These are phyloP conservation scores for Penicillium psychrofluorescens DNA, from an alignment of 495 filamentous ascomycete species.

Conservation along the genomic window DNA sequence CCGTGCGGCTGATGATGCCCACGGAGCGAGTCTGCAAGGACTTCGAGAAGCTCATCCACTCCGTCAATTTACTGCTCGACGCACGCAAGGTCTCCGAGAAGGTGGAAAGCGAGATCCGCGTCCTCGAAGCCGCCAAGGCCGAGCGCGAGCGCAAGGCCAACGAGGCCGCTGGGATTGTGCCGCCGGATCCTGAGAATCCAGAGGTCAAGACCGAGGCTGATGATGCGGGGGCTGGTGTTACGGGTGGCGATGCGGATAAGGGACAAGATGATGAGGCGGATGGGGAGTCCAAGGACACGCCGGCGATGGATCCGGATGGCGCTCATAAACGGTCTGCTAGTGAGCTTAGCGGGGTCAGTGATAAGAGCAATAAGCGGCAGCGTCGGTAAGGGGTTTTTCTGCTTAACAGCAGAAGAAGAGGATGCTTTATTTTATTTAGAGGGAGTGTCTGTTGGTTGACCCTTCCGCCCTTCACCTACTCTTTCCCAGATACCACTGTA, in stretches of 20 bases:
- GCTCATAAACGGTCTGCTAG: slow-evolving; percentile 68
- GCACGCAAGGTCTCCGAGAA: slow-evolving; percentile 78
- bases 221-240: slow-evolving; percentile 14
- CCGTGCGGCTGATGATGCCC: slow-evolving; percentile 73
- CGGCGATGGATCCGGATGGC: slow-evolving; percentile 18
- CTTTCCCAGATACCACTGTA: slow-evolving; percentile 25
- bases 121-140: slow-evolving; percentile 57
- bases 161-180: slow-evolving; percentile 9
- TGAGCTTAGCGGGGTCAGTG: slow-evolving; percentile 59
- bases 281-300: slow-evolving; percentile 9
- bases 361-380: slow-evolving; percentile 64
- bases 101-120: slow-evolving; percentile 71
- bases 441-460: too few relatives aligned
- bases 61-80: slow-evolving; percentile 72
- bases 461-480: background rate
- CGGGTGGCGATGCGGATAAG: slow-evolving; percentile 1
- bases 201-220: slow-evolving; percentile 33
- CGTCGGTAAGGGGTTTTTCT: slow-evolving; percentile 46
- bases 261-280: background rate
- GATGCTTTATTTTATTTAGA: too few relatives aligned
- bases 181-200: slow-evolving; percentile 20
- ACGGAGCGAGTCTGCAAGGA: slow-evolving; percentile 71
- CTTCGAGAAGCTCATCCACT: slow-evolving; percentile 72
- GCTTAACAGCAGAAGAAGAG: background rate
- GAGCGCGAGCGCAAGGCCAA: slow-evolving; percentile 46